Evolutionary conservation across 2,329 filamentous ascomycete species (phyloP).

Genomic region (Claviceps quebecensis): DNA sequence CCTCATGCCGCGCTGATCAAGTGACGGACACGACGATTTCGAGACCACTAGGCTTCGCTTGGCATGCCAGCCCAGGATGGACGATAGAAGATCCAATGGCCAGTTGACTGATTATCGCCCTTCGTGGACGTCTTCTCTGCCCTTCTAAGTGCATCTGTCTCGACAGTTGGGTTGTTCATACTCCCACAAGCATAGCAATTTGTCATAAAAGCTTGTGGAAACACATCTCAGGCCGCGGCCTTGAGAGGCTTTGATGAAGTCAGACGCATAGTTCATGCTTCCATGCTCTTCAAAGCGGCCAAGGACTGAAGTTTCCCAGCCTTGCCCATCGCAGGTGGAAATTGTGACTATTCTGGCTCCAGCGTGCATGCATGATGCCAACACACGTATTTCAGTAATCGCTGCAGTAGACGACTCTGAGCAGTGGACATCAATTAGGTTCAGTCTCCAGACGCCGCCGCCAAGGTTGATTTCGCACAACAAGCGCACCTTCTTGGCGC

Average conservation of each 20-base stretch:
- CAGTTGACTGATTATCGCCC: background rate
- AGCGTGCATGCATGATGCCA: constrained; percentile 91
- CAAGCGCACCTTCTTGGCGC: constrained; percentile 30
- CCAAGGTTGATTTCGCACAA: constrained; percentile 56
- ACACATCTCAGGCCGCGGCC: constrained; percentile 31
- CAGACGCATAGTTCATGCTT: constrained; percentile 92
- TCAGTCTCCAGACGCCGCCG: constrained; percentile 76
- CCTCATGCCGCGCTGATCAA: too few species aligned
- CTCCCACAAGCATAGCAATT: constrained; percentile 53
- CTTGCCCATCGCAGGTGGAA: constrained; percentile 18
- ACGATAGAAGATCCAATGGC: background rate
- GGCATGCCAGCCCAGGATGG: background rate
- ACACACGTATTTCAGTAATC: constrained; percentile 30
- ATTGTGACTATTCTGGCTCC: constrained; percentile 54
- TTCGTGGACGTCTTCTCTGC: background rate
- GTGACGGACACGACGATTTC: too few species aligned
- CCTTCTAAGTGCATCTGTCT: background rate
- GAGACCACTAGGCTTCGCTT: background rate
- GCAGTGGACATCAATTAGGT: constrained; percentile 33
- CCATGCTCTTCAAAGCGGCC: constrained; percentile 69
- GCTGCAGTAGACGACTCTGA: constrained; percentile 11
- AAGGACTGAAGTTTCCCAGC: constrained; percentile 50
- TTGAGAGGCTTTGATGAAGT: constrained; percentile 36
- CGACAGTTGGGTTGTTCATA: constrained; percentile 6
- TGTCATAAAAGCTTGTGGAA: constrained; percentile 68